Conservation (phyloP, 352 stramenopile species). For the Globisporangium spiculum region DNA sequence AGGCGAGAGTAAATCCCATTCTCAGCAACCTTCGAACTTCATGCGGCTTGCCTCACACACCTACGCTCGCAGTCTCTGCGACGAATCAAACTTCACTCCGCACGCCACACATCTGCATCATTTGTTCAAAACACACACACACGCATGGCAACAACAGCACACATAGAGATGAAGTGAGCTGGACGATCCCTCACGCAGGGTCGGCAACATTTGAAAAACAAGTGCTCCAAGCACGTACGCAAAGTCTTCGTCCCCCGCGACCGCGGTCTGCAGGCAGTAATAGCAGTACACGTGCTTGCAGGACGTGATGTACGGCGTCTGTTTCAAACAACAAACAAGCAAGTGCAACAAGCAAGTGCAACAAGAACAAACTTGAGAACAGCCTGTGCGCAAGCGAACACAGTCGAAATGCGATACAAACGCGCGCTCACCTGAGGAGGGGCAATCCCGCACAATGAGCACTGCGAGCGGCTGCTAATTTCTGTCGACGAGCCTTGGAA, state of each 20-base stretch:
- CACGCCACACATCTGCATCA: slow-evolving; percentile 52
- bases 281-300: slow-evolving; percentile 88
- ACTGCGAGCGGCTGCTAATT: slow-evolving; percentile 30
- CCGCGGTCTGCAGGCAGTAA: slow-evolving; percentile 79
- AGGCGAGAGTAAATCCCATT: neutral
- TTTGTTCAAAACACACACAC: neutral
- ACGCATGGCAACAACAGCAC: slow-evolving; percentile 1
- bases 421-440: slow-evolving; percentile 37
- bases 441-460: slow-evolving; percentile 57
- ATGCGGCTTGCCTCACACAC: neutral
- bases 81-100: slow-evolving; percentile 64
- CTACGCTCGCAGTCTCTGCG: slow-evolving; percentile 48
- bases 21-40: neutral
- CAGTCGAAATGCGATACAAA: neutral
- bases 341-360: neutral
- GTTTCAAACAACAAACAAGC: neutral
- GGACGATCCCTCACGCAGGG: too few relatives aligned
- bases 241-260: slow-evolving; percentile 69
- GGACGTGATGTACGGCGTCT: slow-evolving; percentile 87
- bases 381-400: neutral
- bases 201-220: too few relatives aligned
- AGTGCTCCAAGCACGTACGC: slow-evolving; percentile 31
- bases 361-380: neutral
- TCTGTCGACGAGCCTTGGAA: slow-evolving; percentile 13
- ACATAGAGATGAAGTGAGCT: neutral